phyloP scores from a whole-genome alignment of 1,139 yeast genomes.

The Wickerhamomyces sp. region DNA sequence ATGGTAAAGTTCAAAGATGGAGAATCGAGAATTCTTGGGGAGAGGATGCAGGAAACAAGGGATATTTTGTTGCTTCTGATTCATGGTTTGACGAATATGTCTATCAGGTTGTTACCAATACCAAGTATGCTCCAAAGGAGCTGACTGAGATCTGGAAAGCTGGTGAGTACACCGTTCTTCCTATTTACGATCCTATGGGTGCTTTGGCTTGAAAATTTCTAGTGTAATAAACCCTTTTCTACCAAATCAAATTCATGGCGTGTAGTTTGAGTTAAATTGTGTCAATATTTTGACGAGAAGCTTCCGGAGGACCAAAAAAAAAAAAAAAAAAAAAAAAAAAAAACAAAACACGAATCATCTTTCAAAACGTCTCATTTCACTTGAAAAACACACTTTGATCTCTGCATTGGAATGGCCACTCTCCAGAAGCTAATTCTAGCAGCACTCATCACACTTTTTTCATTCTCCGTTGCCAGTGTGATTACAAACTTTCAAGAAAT shows the following conservation, averaged over 20 bases:
- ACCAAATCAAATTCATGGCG: too few species aligned
- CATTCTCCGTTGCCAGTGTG: neutral
- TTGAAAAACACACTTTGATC: too few species aligned
- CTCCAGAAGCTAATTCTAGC: too few species aligned
- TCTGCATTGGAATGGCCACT: too few species aligned
- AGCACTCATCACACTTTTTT: too few species aligned
- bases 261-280: too few species aligned
- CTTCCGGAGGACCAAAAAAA: too few species aligned
- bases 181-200: conserved; percentile 85
- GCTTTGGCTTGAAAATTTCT: conserved; percentile 72
- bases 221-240: too few species aligned
- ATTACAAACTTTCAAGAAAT: neutral
- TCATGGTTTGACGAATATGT: conserved; percentile 77
- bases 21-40: conserved; percentile 89
- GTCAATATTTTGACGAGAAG: too few species aligned
- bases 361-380: too few species aligned
- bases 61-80: conserved; percentile 74
- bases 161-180: conserved; percentile 48
- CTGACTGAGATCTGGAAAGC: conserved; percentile 37
- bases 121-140: conserved; percentile 45
- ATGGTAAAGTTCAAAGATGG: conserved; percentile 62
- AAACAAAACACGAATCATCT: too few species aligned
- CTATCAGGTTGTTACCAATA: conserved; percentile 68
- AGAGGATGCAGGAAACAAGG: conserved; percentile 61
- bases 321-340: too few species aligned